These are phyloP conservation scores for Fusarium hostae DNA, from an alignment of 2,329 filamentous ascomycete species.

Conservation along the genomic window DNA sequence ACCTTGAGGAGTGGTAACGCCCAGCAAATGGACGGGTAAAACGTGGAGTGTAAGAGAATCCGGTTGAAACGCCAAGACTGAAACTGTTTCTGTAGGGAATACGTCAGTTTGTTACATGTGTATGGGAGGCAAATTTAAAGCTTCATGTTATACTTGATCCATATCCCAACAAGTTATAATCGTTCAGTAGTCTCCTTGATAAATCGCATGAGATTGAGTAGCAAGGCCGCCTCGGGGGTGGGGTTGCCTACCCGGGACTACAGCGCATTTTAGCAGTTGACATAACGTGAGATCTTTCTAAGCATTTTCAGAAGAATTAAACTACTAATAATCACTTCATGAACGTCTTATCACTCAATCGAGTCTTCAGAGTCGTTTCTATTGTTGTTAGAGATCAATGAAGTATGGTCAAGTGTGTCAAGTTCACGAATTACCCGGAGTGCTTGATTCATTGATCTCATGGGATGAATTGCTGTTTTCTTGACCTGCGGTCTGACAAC, in stretches of 20 bases:
- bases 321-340: neutral
- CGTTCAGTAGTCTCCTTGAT: too few relatives aligned
- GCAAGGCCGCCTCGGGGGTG: fast-evolving
- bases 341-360: fast-evolving
- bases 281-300: too few relatives aligned
- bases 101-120: too few relatives aligned
- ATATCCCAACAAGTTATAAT: neutral
- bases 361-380: fast-evolving
- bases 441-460: too few relatives aligned
- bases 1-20: fast-evolving
- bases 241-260: neutral
- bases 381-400: too few relatives aligned
- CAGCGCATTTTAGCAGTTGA: fast-evolving
- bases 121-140: fast-evolving
- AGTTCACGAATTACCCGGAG: too few relatives aligned
- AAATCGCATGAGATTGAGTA: neutral
- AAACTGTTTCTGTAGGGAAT: neutral
- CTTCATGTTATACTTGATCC: fast-evolving
- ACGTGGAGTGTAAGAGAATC: neutral
- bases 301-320: too few relatives aligned
- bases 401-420: too few relatives aligned
- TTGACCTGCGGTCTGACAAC: too few relatives aligned
- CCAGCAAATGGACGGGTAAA: neutral
- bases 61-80: constrained; percentile 10
- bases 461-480: too few relatives aligned